Evolutionary conservation across 1,284 basidiomycete species (phyloP), one percentile per base, ranked within the genome.

Genomic region (Microstroma glucosiphilum): DNA sequence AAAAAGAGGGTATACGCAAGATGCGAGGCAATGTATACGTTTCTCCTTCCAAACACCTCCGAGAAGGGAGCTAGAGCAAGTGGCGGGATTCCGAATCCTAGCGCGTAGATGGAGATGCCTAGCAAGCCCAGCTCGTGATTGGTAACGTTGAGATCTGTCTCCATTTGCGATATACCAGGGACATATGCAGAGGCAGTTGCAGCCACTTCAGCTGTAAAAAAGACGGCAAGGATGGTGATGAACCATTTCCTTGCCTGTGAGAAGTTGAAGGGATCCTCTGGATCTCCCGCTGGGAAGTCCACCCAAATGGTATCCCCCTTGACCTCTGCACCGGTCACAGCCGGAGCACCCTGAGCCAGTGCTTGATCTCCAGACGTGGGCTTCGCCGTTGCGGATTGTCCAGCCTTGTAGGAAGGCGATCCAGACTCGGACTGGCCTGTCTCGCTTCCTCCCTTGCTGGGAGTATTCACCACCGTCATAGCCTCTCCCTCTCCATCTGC

Each of bases 21-120:
- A 86, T 70, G 9, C 80, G 84, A 86, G 51, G 80, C 82, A 43
- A 89, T 76, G 70, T 89, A 90, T 15, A 89, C 79, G 37, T 87
- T 87, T 58, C 84, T 84, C 41, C 89, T 80, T 0, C 89, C 89
- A 66, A 89, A 86, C 71, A 90, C 89, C 75, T 90, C 89, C 62
- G 87, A 88, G 66, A 90, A 84, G 0, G 89, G 87, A 12, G 73
- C 73, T 4, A 75, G 67, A 1, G 89, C 81, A 11, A 91, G 83
- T 0, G 89, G 89, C 1, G 86, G 83, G 19, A 89, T 65, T 1
- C 83, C 87, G 67, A 89, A 90, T 0, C 88, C 89, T 37, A 89
- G 80, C 6, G 72, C 71, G 54, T 71, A 74, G 56, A 80, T 69
- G 64, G 80, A 4, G 85, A 82, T 76, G 84, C 90, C 40, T 85